Conservation (phyloP, 805 yeast genomes). For the Ascoidea asiatica region DNA sequence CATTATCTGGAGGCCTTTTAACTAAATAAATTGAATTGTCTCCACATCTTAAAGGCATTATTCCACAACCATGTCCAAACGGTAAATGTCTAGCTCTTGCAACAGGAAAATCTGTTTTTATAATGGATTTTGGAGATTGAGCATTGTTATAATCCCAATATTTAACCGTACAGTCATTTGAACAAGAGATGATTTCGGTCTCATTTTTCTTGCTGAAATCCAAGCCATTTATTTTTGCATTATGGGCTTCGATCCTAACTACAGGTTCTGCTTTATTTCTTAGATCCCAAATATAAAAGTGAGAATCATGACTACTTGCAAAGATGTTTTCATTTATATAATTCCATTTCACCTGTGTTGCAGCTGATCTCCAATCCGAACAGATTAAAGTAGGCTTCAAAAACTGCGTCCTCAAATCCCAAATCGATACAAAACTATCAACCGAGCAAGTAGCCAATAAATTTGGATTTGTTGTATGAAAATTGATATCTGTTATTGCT, state of each 20-base stretch:
- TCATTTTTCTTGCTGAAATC: conserved; percentile 59
- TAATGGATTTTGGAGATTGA: conserved; percentile 37
- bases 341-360: conserved; percentile 93
- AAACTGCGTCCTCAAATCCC: conserved; percentile 79
- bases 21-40: conserved; percentile 29
- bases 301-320: conserved; percentile 78
- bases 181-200: conserved; percentile 60
- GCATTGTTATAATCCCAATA: conserved; percentile 54
- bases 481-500: conserved; percentile 92
- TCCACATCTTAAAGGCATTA: conserved; percentile 88
- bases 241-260: conserved; percentile 56
- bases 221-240: conserved; percentile 78
- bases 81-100: conserved; percentile 84
- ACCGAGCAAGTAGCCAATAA: conserved; percentile 85
- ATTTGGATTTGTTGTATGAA: conserved; percentile 80
- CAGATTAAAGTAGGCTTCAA: conserved; percentile 58
- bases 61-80: conserved; percentile 76
- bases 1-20: conserved; percentile 12
- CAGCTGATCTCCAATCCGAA: conserved; percentile 94
- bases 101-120: conserved; percentile 71
- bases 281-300: conserved; percentile 77
- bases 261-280: conserved; percentile 74
- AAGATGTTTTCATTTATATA: conserved; percentile 58
- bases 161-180: conserved; percentile 76
- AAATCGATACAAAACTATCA: conserved; percentile 72